Evolutionary conservation across 176 grass and related monocot species (phyloP).

Genomic region (Juncus effusus): DNA sequence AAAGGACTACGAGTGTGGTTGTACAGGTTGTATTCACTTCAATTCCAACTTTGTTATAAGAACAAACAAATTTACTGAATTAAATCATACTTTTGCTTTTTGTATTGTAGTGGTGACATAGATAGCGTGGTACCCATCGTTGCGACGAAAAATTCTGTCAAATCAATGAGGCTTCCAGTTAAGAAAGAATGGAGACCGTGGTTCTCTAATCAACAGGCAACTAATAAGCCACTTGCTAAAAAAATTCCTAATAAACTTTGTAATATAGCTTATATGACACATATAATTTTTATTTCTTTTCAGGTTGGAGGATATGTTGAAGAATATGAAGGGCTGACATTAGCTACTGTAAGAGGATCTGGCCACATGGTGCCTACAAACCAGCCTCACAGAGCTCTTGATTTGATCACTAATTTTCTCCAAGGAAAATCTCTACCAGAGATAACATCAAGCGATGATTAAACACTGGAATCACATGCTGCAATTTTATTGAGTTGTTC

Average conservation of each 20-base stretch:
- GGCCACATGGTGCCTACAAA: slow-evolving; percentile 30
- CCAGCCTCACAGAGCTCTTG: slow-evolving; percentile 30
- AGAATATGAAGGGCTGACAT: slow-evolving; percentile 13
- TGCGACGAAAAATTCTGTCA: slow-evolving; percentile 41
- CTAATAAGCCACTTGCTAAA: background rate
- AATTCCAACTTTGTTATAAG: background rate
- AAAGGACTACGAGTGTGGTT: slow-evolving; percentile 22
- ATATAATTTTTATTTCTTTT: background rate
- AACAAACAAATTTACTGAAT: background rate
- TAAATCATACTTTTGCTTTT: background rate
- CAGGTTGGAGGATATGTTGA: slow-evolving; percentile 35
- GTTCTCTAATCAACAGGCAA: slow-evolving; percentile 41
- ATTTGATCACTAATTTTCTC: slow-evolving; percentile 17
- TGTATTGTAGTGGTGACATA: slow-evolving; percentile 42
- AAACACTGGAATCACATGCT: background rate
- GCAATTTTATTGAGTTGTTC: no score
- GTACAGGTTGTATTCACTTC: slow-evolving; percentile 18
- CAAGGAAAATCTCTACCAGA: slow-evolving; percentile 20
- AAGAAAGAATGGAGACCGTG: slow-evolving; percentile 43
- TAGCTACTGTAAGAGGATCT: slow-evolving; percentile 27
- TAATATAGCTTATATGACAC: no score
- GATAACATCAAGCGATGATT: background rate
- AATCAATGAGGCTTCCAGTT: slow-evolving; percentile 31
- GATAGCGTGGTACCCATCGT: slow-evolving; percentile 39
- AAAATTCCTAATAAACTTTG: background rate